Evolutionary conservation across 768 basidiomycete species (phyloP).

Genomic region (Phylloporus sp.): DNA sequence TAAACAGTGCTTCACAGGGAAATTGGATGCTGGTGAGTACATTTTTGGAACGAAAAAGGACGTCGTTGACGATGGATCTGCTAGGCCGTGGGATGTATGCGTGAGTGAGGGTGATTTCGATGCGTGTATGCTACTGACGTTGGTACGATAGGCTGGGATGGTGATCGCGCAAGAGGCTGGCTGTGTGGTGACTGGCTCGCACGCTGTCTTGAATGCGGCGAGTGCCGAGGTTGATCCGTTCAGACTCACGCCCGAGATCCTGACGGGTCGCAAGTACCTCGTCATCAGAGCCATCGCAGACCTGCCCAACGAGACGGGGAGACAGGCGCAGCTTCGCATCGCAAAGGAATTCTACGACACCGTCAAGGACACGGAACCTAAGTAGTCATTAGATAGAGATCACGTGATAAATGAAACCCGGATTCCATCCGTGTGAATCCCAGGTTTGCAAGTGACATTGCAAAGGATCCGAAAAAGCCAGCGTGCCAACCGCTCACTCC

Average conservation of each 20-base stretch:
- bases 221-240: slow-evolving; percentile 39
- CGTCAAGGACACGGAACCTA: slow-evolving; percentile 63
- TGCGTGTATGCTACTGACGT: not conserved
- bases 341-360: slow-evolving; percentile 84
- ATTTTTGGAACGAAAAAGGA: not conserved
- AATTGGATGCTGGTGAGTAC: slow-evolving; percentile 64
- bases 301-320: slow-evolving; percentile 55
- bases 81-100: slow-evolving; percentile 82
- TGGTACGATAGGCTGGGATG: slow-evolving; percentile 60
- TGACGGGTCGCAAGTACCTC: slow-evolving; percentile 76
- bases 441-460: no score
- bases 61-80: not conserved
- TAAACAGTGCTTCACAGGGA: no score
- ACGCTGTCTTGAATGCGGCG: slow-evolving; percentile 40
- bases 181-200: slow-evolving; percentile 68
- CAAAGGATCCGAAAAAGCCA: no score
- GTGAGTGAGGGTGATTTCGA: slow-evolving; percentile 31
- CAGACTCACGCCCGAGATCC: slow-evolving; percentile 61
- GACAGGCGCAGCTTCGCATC: slow-evolving; percentile 71
- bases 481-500: not conserved
- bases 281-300: slow-evolving; percentile 68
- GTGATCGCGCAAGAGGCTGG: slow-evolving; percentile 92
- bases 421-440: no score
- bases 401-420: no score
- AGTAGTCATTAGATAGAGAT: no score